These are phyloP conservation scores for Ustilago tritici DNA, from an alignment of 1,284 basidiomycete genomes.

Conservation along the genomic window DNA sequence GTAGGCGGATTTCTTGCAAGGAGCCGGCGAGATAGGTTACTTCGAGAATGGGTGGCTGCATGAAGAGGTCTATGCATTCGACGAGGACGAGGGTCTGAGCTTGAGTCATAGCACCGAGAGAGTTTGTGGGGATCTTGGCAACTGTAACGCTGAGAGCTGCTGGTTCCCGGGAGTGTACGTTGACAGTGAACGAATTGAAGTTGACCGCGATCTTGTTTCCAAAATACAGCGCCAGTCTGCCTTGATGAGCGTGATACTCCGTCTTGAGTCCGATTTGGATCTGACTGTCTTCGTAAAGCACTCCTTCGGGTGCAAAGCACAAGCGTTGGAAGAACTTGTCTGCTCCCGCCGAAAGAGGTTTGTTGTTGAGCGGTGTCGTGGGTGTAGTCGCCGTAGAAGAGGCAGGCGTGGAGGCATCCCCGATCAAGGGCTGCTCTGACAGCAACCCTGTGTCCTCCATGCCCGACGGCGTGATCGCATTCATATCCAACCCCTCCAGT, in stretches of 20 bases:
- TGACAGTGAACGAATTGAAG: constrained; percentile 88
- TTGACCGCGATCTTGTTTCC: constrained; percentile 92
- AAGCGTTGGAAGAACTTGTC: constrained; percentile 86
- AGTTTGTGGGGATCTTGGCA: constrained; percentile 85
- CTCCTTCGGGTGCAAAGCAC: constrained; percentile 83
- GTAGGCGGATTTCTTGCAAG: constrained; percentile 85
- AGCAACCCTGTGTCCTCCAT: constrained; percentile 32
- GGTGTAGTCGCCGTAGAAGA: constrained; percentile 34
- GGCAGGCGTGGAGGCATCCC: constrained; percentile 22
- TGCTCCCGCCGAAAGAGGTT: constrained; percentile 62
- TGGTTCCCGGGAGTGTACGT: constrained; percentile 76
- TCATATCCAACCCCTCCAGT: constrained; percentile 84
- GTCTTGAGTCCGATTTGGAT: constrained; percentile 96
- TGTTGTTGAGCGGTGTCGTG: constrained; percentile 24
- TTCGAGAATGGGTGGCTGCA: constrained; percentile 81
- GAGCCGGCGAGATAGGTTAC: constrained; percentile 93
- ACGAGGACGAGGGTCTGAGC: constrained; percentile 91
- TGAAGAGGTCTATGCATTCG: constrained; percentile 91
- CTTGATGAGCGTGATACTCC: constrained; percentile 90
- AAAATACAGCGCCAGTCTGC: constrained; percentile 91
- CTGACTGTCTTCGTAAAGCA: constrained; percentile 94
- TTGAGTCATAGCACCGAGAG: constrained; percentile 84
- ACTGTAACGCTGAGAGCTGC: constrained; percentile 83
- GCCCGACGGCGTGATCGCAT: constrained; percentile 65
- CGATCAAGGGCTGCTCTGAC: constrained; percentile 37